Evolutionary conservation across 768 basidiomycete species (phyloP).

Genomic region (Tricholoma terreum): DNA sequence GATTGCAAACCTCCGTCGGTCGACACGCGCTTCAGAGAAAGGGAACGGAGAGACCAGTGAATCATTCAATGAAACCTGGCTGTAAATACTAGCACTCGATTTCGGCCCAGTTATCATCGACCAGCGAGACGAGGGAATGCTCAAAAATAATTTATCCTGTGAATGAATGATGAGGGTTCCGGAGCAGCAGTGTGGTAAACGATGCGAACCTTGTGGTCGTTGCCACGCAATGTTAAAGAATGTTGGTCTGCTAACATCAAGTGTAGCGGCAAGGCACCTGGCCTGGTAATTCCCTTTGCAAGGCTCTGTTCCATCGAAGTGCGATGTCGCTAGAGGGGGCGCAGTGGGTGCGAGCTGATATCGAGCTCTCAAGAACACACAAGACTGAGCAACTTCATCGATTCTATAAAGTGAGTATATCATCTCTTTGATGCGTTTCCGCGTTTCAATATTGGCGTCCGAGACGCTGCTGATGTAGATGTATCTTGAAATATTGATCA

Average conservation of each 20-base stretch:
- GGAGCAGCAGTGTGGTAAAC: not conserved
- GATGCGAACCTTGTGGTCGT: not conserved
- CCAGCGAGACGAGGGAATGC: conserved; percentile 11
- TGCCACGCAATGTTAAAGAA: not conserved
- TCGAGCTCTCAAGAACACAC: not conserved
- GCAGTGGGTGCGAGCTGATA: not conserved
- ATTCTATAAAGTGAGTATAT: not conserved
- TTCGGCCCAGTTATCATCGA: conserved; percentile 16
- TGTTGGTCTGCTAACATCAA: conserved; percentile 13
- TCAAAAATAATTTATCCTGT: conserved; percentile 10
- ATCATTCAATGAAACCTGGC: conserved; percentile 17
- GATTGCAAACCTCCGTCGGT: conserved; percentile 20
- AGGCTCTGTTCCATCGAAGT: not conserved
- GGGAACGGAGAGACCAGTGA: conserved; percentile 6
- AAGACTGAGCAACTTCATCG: conserved; percentile 13
- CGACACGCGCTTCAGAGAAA: conserved; percentile 12
- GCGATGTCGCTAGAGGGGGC: not conserved
- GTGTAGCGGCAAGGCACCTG: conserved; percentile 9
- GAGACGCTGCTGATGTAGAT: not conserved
- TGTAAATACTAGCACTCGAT: conserved; percentile 20
- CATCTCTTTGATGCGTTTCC: not conserved
- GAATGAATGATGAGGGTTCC: not conserved
- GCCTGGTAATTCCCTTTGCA: conserved; percentile 9
- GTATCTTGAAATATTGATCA: no score
- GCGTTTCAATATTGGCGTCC: not conserved